These are phyloP conservation scores for Cryptococcus sp. DNA, from an alignment of 1,284 basidiomycete species.

Conservation along the genomic window DNA sequence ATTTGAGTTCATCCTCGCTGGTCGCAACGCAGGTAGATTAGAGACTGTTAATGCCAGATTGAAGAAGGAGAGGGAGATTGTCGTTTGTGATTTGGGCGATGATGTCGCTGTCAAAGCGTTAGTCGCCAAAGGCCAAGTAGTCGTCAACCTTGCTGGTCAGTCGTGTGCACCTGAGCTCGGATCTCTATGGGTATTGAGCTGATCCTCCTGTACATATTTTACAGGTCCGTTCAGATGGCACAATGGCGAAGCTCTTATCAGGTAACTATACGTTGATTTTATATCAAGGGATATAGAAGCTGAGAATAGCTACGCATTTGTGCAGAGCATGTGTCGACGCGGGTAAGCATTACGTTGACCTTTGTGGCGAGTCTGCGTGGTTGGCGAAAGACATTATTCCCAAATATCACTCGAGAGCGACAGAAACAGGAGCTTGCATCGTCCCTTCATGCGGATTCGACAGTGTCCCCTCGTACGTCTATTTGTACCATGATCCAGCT, in stretches of 20 bases:
- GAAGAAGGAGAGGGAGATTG: slow-evolving; percentile 24
- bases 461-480: slow-evolving; percentile 62
- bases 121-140: slow-evolving; percentile 34
- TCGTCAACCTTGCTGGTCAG: slow-evolving; percentile 48
- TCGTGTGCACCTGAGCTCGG: slow-evolving; percentile 9
- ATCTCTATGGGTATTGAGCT: not conserved
- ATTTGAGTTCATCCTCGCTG: slow-evolving; percentile 45
- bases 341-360: slow-evolving; percentile 66
- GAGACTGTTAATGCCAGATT: slow-evolving; percentile 30
- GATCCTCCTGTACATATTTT: not conserved
- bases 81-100: slow-evolving; percentile 32
- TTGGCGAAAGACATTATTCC: slow-evolving; percentile 58
- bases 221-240: slow-evolving; percentile 41
- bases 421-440: slow-evolving; percentile 66
- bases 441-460: slow-evolving; percentile 72
- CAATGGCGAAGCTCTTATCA: slow-evolving; percentile 40
- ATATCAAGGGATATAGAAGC: too few species aligned
- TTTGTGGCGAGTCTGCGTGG: slow-evolving; percentile 62
- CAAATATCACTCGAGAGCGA: slow-evolving; percentile 66
- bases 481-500: too few species aligned
- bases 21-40: slow-evolving; percentile 40
- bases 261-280: slow-evolving; percentile 9
- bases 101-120: slow-evolving; percentile 29
- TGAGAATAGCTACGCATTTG: slow-evolving; percentile 4
- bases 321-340: slow-evolving; percentile 59